Percentiles rank a stretch among this genome's conserved stretches.
phyloP scores from a whole-genome alignment of 169 alveolate genomes.

The Cyclospora cayetanensis region DNA sequence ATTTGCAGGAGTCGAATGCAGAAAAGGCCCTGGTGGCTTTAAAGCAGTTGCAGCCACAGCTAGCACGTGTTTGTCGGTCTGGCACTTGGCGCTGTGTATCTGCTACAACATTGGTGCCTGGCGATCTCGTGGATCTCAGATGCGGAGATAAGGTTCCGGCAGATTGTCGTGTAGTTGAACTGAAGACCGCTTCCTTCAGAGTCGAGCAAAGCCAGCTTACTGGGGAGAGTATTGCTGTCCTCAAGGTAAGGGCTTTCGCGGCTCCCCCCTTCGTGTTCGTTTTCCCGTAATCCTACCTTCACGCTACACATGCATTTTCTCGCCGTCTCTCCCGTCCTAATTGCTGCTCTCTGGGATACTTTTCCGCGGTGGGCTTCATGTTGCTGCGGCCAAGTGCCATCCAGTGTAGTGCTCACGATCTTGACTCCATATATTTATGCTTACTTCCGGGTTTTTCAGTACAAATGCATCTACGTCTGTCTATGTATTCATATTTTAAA shows the following conservation, averaged over 20 bases:
- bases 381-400: too few relatives aligned
- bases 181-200: slow-evolving; percentile 93
- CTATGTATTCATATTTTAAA: neutral
- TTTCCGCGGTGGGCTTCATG: too few relatives aligned
- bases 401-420: too few relatives aligned
- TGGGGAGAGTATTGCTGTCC: slow-evolving; percentile 95
- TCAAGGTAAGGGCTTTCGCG: slow-evolving; percentile 78
- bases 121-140: slow-evolving; percentile 96
- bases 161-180: slow-evolving; percentile 91
- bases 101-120: slow-evolving; percentile 95
- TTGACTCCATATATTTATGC: too few relatives aligned
- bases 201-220: slow-evolving; percentile 96
- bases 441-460: too few relatives aligned
- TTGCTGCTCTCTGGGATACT: too few relatives aligned
- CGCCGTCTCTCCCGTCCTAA: too few relatives aligned
- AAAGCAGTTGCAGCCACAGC: slow-evolving; percentile 94
- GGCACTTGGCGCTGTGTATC: slow-evolving; percentile 94
- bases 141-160: slow-evolving; percentile 99
- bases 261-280: too few relatives aligned
- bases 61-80: slow-evolving; percentile 92
- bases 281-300: too few relatives aligned
- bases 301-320: too few relatives aligned
- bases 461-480: neutral
- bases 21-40: slow-evolving; percentile 97
- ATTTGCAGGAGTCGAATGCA: slow-evolving; percentile 94